A percentile compares a stretch with the other conserved stretches of the same genome.
Evolutionary conservation across 257 asterid genomes (phyloP).

Genomic region (Petunia secreta): DNA sequence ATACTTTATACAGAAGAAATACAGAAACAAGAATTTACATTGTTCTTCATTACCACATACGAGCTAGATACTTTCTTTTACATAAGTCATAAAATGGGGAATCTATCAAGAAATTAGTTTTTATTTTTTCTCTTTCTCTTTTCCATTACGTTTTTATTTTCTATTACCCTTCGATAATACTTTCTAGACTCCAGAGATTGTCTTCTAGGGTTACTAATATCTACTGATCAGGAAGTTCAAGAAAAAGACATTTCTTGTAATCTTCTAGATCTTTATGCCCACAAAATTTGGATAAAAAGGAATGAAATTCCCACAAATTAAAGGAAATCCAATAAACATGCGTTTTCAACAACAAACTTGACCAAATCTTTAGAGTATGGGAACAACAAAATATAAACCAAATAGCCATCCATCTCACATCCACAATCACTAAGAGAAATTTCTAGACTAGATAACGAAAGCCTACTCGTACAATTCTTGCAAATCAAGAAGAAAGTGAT

Average conservation of each 20-base stretch:
- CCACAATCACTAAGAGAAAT: not conserved
- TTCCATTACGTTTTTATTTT: not conserved
- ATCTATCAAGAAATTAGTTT: not conserved
- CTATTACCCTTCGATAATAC: not conserved
- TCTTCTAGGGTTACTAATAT: not conserved
- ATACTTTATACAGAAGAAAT: too few relatives aligned
- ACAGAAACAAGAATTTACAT: too few relatives aligned
- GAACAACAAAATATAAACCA: not conserved
- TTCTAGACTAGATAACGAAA: not conserved
- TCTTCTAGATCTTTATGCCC: not conserved
- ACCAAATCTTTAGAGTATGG: slow-evolving; percentile 35
- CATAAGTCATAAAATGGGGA: not conserved
- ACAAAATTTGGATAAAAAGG: not conserved
- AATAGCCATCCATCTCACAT: not conserved
- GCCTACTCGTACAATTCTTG: not conserved
- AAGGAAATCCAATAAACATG: not conserved
- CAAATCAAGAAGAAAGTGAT: not conserved
- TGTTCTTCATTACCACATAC: too few relatives aligned
- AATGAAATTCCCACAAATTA: not conserved
- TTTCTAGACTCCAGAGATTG: too few relatives aligned
- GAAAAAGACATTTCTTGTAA: not conserved
- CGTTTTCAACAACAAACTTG: slow-evolving; percentile 29
- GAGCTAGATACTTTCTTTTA: too few relatives aligned
- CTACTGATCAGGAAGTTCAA: not conserved
- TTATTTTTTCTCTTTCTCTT: not conserved